Evolutionary conservation across 192 early-diverging fungal genomes (phyloP), one percentile per base, ranked within the genome.

Genomic region (Chytriomyces hyalinus): DNA sequence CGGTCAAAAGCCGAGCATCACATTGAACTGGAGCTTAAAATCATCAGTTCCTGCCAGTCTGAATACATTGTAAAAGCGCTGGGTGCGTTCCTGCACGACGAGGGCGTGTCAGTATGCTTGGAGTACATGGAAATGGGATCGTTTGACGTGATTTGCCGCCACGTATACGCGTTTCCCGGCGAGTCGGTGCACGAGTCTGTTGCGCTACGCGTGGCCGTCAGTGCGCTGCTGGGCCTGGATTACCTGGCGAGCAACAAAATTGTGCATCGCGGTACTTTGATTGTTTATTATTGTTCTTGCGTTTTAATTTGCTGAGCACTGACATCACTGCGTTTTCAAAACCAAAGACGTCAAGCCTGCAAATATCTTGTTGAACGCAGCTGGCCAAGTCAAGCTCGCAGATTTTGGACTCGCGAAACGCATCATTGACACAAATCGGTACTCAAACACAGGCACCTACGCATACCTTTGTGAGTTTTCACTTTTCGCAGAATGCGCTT

Each of bases 401-500:
- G 97, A 99, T 82, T 96, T 99, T 86, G 96, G 96, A 36, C 96
- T 99, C 9, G 93, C 92, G 6, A 94, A 94, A 6, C 90, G 96
- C 80, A 80, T 95, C 50, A 92, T 94, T 64, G 92, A 96, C 68
- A 94, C 94, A 13, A 76, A 77, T 11, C 96, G 94, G 7, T 88
- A 93, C 73, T 97, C 96, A 3, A 98, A 97, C 87, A 92, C 94
- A 0, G 97, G 97, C 15, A 99, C 97, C 22, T 92, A 92, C 80
- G 93, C 92, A 69, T 99, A 99, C 69, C 95, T 99, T 94, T 20
- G 53, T 57, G 20, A n/a, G 53, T 57, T 13, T 26, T 5, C 53
- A 20, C 53, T n/a, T 57, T 20, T 57, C 53, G 53, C 53, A 57
- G 53, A 36, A 36, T 36, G 36, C 36, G 36, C 36, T 36, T 36